Conservation (phyloP, 352 stramenopile species). For the Phytopythium vexans region DNA sequence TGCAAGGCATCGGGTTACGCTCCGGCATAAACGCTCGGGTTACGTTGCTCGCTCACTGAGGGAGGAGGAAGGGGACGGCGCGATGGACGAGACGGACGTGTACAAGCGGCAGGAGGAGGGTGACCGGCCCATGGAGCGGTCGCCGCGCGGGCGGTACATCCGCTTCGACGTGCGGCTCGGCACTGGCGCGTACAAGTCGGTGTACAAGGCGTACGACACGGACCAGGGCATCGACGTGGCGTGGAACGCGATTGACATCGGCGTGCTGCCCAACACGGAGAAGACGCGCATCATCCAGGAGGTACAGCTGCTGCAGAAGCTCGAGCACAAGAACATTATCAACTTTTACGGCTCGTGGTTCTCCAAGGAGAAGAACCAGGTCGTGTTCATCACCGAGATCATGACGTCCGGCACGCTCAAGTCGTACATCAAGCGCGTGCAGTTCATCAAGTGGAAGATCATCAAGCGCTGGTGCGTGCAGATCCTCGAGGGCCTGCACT, state of each 20-base stretch:
- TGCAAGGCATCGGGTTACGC: too few relatives aligned
- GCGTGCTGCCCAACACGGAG: constrained; percentile 93
- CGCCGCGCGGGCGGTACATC: constrained; percentile 81
- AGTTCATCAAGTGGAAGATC: constrained; percentile 98
- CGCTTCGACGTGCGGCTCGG: constrained; percentile 83
- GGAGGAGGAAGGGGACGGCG: neutral
- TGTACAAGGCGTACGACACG: constrained; percentile 97
- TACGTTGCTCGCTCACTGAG: neutral
- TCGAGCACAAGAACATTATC: constrained; percentile 99
- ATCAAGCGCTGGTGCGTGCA: constrained; percentile 97
- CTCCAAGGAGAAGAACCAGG: constrained; percentile 96
- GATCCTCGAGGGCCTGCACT: constrained; percentile 95
- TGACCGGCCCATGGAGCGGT: constrained; percentile 73
- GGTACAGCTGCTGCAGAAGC: constrained; percentile 94
- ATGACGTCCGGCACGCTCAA: constrained; percentile 95
- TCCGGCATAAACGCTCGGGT: too few relatives aligned
- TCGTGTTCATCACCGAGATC: constrained; percentile 99
- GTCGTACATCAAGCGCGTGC: constrained; percentile 97
- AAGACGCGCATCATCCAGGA: constrained; percentile 97
- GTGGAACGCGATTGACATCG: constrained; percentile 98
- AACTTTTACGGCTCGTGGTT: constrained; percentile 99
- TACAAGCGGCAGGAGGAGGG: constrained; percentile 68
- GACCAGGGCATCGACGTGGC: constrained; percentile 98
- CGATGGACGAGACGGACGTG: constrained; percentile 65
- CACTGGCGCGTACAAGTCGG: constrained; percentile 86